Evolutionary conservation across 2,329 filamentous ascomycete species (phyloP).

Genomic region (Neofusicoccum umdonicola): DNA sequence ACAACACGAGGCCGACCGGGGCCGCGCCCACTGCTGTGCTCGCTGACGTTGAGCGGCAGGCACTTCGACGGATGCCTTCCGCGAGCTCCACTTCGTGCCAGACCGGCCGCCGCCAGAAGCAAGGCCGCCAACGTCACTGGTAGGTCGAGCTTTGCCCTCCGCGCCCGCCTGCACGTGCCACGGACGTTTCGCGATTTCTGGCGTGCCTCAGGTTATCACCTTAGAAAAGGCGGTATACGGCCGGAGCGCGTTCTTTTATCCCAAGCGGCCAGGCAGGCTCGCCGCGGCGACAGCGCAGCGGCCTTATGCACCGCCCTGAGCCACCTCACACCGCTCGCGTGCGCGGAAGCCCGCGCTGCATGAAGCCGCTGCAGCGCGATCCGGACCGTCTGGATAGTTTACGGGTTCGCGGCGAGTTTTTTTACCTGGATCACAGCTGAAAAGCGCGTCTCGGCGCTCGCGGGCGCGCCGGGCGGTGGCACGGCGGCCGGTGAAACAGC

Average conservation of each 20-base stretch:
- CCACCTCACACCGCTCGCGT: constrained; percentile 17
- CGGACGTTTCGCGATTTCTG: constrained; percentile 15
- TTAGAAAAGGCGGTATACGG: constrained; percentile 12
- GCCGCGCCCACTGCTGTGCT: constrained; percentile 6
- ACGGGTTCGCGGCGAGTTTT: constrained; percentile 3
- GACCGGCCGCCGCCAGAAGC: background rate
- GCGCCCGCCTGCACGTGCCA: constrained; percentile 6
- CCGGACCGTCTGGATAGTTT: constrained; percentile 12
- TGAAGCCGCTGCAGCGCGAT: constrained; percentile 12
- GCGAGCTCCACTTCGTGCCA: constrained; percentile 6
- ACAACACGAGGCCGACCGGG: constrained; percentile 17
- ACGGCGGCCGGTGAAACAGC: constrained; percentile 14
- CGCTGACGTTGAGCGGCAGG: constrained; percentile 4
- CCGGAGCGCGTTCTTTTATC: background rate
- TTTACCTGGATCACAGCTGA: constrained; percentile 14
- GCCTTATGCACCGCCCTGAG: constrained; percentile 11
- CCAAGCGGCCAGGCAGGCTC: background rate
- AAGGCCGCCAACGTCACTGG: constrained; percentile 14
- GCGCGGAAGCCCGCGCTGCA: constrained; percentile 2
- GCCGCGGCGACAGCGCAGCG: constrained; percentile 12
- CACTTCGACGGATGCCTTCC: background rate
- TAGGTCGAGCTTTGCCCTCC: background rate
- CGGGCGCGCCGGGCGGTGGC: constrained; percentile 10
- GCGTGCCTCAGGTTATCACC: constrained; percentile 8
- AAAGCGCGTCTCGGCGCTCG: constrained; percentile 10